Base-by-base conservation (phyloP, 1,139 yeast genomes). In the Suhomyces anneliseae region DNA sequence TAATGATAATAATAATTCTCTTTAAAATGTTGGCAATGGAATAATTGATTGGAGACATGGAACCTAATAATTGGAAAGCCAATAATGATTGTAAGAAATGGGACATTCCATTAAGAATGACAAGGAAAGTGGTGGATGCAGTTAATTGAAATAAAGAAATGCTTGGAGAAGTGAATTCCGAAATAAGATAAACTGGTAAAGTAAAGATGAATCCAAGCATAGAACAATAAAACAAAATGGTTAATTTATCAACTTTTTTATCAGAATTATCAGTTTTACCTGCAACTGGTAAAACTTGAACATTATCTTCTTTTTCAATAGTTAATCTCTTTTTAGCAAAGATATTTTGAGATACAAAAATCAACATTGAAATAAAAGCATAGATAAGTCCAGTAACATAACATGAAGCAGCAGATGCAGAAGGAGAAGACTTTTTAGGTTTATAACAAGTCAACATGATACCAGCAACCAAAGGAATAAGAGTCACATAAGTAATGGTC, bases 281-380 rank as follows among this genome's bases (percentile, higher is more conserved):
- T 35, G 53, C 42, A 5, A 58, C 47, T 15, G 58, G 59, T 27
- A 55, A 45, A 33, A 53, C 48, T 43, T 52, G 47, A 10, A 53
- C 52, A 38, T 49, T 43, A 12, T 54, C 52, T 41, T 55, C 49
- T 31, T 58, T 55, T 33, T 64, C 69, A 40, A 63, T 56, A 4
- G 97, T 89, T 47, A 92, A 71, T 48, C 90, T 80, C 55, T 81
- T 83, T 65, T 92, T 92, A 42, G 97, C 93, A 69, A 89, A 90
- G 57, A 92, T 89, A 66, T 92, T 92, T 63, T 92, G 98, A 12
- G 90, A 76, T 14, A 92, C 98, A 69, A 92, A 92, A 44, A 90
- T 88, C 39, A 88, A 60, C 83, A 92, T 87, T 14, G 96, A 88
- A 34, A 85, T 58, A 50, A 88, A 82, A 2, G 97, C 96, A 66